Conservation (phyloP, 2,329 filamentous ascomycete species). For the Boeremia lycopersici region DNA sequence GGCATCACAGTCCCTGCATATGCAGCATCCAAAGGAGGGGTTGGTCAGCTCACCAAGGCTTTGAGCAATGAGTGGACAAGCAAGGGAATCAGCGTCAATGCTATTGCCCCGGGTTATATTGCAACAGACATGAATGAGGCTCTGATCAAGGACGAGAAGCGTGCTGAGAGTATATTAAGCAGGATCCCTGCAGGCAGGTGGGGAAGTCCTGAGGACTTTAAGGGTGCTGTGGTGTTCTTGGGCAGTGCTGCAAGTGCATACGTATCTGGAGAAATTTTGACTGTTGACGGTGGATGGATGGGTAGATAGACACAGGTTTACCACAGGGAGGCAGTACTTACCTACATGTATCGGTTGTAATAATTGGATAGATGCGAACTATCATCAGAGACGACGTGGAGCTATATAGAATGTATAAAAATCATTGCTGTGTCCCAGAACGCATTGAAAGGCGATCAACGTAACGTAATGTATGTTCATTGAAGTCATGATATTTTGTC, state of each 20-base stretch:
- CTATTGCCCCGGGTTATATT: slow-evolving; percentile 88
- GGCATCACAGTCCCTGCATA: slow-evolving; percentile 89
- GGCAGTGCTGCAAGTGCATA: slow-evolving; percentile 79
- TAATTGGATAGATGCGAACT: too few relatives aligned
- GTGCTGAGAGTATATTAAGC: slow-evolving; percentile 75
- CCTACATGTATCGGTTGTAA: background rate
- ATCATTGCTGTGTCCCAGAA: background rate
- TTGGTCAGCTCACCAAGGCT: slow-evolving; percentile 83
- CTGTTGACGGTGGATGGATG: slow-evolving; percentile 94
- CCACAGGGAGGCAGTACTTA: background rate
- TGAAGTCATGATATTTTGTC: slow-evolving; percentile 9
- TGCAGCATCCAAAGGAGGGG: slow-evolving; percentile 82
- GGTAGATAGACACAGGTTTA: slow-evolving; percentile 62
- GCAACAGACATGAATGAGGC: slow-evolving; percentile 94
- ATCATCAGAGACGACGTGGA: too few relatives aligned
- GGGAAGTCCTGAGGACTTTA: slow-evolving; percentile 86
- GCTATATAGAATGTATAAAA: background rate
- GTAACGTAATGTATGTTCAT: background rate
- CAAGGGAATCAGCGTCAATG: slow-evolving; percentile 84
- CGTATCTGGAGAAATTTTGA: slow-evolving; percentile 79
- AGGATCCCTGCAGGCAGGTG: slow-evolving; percentile 84
- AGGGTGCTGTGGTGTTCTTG: slow-evolving; percentile 78
- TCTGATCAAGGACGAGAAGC: slow-evolving; percentile 71
- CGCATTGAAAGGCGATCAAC: background rate
- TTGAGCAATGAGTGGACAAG: slow-evolving; percentile 84